Conservation (phyloP, 106 monocot genomes). For the Allium fistulosum region DNA sequence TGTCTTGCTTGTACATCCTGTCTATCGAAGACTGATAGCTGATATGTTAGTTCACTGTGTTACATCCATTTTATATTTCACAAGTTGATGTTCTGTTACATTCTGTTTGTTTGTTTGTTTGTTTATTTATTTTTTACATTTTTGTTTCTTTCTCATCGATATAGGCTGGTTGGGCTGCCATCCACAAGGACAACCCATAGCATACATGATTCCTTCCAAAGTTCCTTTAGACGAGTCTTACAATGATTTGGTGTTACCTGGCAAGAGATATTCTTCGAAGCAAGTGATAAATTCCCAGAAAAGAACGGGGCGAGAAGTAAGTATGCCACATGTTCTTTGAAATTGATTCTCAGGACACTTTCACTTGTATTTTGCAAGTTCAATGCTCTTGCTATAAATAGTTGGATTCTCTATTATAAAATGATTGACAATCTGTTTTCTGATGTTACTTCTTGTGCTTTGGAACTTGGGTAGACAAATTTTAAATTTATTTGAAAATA, state of each 20-base stretch:
- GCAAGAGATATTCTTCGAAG: constrained; percentile 88
- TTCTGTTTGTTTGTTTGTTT: too few species aligned
- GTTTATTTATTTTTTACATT: too few species aligned
- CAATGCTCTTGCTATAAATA: background rate
- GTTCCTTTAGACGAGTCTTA: constrained; percentile 92
- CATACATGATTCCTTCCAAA: constrained; percentile 80
- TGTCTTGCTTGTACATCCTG: too few species aligned
- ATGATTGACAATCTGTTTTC: too few species aligned
- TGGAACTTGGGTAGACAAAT: too few species aligned
- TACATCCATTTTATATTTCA: too few species aligned
- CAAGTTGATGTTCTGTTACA: too few species aligned
- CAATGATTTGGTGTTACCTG: constrained; percentile 69
- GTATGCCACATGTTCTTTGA: constrained; percentile 13
- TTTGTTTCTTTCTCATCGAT: background rate
- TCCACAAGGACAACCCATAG: constrained; percentile 59
- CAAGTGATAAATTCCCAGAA: constrained; percentile 72
- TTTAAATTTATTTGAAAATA: too few species aligned
- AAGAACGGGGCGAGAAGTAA: constrained; percentile 68
- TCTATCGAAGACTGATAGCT: too few species aligned
- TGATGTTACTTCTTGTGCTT: too few species aligned
- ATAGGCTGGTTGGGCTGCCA: constrained; percentile 95
- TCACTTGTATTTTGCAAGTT: background rate
- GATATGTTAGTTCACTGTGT: too few species aligned
- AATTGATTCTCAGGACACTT: background rate
- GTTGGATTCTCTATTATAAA: too few species aligned